phyloP scores from a whole-genome alignment of 169 alveolate genomes.

The Plasmodium chabaudi region DNA sequence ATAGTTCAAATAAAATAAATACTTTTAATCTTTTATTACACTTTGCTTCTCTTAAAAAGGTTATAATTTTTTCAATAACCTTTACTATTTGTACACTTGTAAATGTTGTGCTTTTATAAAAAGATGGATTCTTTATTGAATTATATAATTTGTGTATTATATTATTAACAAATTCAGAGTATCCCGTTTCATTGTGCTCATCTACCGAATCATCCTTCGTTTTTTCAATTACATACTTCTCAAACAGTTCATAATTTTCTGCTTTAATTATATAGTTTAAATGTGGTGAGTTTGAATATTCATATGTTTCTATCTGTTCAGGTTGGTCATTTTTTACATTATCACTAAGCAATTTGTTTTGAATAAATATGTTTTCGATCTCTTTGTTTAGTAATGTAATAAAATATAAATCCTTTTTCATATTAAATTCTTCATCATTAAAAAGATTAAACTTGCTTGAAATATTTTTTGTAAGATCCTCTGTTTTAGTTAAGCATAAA shows the following conservation, averaged over 20 bases:
- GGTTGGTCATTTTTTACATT: background rate
- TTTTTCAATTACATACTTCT: background rate
- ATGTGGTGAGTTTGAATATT: background rate
- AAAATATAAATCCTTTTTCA: background rate
- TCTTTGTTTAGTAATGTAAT: conserved; percentile 7
- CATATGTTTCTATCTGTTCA: background rate
- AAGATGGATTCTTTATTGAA: conserved; percentile 22
- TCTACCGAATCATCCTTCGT: background rate
- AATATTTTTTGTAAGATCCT: background rate
- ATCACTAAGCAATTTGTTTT: background rate
- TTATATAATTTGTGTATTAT: conserved; percentile 3
- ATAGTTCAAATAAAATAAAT: conserved; percentile 30
- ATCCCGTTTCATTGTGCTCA: background rate
- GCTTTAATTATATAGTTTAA: background rate
- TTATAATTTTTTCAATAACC: conserved; percentile 18
- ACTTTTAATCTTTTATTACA: conserved; percentile 46
- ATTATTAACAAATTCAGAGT: too few relatives aligned
- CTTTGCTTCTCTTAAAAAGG: conserved; percentile 27
- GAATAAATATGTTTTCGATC: background rate
- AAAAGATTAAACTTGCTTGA: background rate
- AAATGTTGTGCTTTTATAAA: background rate
- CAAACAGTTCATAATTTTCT: background rate
- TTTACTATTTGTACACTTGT: conserved; percentile 6
- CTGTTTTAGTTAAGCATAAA: background rate
- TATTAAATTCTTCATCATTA: background rate